These are phyloP conservation scores for Fusarium sp. DNA, from an alignment of 2,329 filamentous ascomycete species.

Conservation along the genomic window DNA sequence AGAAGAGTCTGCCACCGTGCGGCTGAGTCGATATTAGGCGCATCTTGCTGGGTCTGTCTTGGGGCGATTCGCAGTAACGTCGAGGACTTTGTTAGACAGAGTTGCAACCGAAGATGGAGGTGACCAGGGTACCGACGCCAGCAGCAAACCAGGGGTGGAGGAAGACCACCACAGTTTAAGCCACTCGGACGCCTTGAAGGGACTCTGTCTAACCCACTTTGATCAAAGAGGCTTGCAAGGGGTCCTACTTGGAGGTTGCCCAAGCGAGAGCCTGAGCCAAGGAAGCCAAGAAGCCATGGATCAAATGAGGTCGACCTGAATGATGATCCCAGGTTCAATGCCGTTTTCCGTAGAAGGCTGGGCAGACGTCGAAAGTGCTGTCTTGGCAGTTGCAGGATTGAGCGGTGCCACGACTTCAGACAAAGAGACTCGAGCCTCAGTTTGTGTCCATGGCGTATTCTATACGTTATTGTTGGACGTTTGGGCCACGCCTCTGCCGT, in stretches of 20 bases:
- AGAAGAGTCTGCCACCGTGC: conserved; percentile 24
- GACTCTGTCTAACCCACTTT: conserved; percentile 6
- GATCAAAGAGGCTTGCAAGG: conserved; percentile 11
- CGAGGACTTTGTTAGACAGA: conserved; percentile 17
- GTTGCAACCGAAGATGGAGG: conserved; percentile 7
- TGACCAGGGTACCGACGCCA: conserved; percentile 17
- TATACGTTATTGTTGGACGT: conserved; percentile 13
- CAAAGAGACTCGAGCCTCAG: background rate
- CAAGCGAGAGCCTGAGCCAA: conserved; percentile 18
- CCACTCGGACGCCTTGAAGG: conserved; percentile 1
- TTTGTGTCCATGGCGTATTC: conserved; percentile 23
- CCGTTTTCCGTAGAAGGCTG: conserved; percentile 32
- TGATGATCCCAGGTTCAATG: conserved; percentile 16
- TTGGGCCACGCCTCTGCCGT: conserved; percentile 15
- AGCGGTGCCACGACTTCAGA: background rate
- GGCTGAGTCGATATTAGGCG: conserved; percentile 37
- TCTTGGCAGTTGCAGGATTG: background rate
- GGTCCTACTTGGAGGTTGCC: conserved; percentile 14
- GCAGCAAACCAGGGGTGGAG: conserved; percentile 14
- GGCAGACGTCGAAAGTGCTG: conserved; percentile 19
- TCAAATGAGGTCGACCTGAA: conserved; percentile 7
- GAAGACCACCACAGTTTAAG: conserved; percentile 16
- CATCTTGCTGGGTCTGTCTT: conserved; percentile 16
- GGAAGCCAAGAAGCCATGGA: conserved; percentile 13
- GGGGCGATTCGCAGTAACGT: conserved; percentile 11